phyloP scores from a whole-genome alignment of 2,329 filamentous ascomycete species.

The Trichoderma sp. region DNA sequence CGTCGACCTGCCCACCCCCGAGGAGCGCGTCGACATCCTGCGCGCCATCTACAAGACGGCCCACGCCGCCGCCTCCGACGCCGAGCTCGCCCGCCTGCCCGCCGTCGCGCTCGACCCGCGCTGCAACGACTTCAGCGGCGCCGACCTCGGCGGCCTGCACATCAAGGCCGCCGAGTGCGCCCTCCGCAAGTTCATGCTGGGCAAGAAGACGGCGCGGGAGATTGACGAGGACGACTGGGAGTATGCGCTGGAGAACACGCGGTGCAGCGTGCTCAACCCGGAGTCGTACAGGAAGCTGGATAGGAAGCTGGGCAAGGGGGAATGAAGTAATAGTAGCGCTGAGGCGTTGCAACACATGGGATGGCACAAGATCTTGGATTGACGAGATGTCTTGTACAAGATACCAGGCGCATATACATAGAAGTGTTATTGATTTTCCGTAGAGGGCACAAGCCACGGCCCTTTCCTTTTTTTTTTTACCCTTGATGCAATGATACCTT shows the following conservation, averaged over 20 bases:
- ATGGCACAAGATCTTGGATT: not conserved
- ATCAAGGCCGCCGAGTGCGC: constrained; percentile 56
- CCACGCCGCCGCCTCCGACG: constrained; percentile 43
- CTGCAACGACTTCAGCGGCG: constrained; percentile 77
- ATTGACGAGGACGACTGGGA: constrained; percentile 55
- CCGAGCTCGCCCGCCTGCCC: constrained; percentile 58
- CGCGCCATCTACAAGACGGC: constrained; percentile 62
- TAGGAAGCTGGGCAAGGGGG: constrained; percentile 40
- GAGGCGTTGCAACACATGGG: not conserved
- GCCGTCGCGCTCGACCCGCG: constrained; percentile 65
- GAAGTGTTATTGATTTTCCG: not conserved
- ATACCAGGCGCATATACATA: constrained; percentile 9
- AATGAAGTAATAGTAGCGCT: constrained; percentile 30
- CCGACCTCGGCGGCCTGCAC: constrained; percentile 56
- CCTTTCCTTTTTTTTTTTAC: not conserved
- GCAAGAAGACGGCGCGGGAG: constrained; percentile 33
- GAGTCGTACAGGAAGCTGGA: constrained; percentile 48
- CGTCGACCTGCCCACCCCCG: constrained; percentile 77
- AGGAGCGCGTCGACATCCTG: constrained; percentile 85
- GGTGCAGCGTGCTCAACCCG: constrained; percentile 53
- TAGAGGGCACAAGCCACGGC: not conserved
- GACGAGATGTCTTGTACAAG: not conserved
- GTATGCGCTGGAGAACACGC: constrained; percentile 51
- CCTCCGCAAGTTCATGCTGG: constrained; percentile 44
- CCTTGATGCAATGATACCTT: constrained; percentile 6